phyloP scores from a whole-genome alignment of 306 rosid species.

The Aeschynomene evenia region DNA sequence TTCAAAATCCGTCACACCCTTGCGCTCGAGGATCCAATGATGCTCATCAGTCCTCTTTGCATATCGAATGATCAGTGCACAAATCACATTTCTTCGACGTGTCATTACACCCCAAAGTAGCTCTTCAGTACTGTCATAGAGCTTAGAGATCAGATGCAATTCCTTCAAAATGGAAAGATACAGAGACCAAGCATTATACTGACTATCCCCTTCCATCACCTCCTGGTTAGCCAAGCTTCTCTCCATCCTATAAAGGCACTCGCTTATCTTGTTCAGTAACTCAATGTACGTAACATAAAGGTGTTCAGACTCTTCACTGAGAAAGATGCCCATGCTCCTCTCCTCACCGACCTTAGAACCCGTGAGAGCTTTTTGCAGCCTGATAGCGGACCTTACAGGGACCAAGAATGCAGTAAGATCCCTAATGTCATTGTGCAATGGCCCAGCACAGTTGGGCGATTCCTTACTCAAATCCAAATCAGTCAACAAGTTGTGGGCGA shows the following conservation, averaged over 20 bases:
- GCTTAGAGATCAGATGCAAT: constrained; percentile 53
- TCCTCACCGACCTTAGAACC: constrained; percentile 17
- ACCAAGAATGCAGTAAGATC: constrained; percentile 60
- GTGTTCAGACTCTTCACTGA: constrained; percentile 48
- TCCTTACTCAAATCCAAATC: constrained; percentile 56
- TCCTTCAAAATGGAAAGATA: constrained; percentile 82
- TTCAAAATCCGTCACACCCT: constrained; percentile 67
- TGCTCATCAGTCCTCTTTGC: constrained; percentile 68
- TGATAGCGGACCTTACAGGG: constrained; percentile 52
- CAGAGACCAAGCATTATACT: constrained; percentile 67
- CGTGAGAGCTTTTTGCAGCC: constrained; percentile 22
- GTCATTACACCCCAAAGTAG: constrained; percentile 55
- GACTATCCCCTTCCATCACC: constrained; percentile 36
- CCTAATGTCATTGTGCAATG: constrained; percentile 47
- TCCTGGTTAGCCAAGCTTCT: constrained; percentile 40
- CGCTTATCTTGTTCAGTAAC: constrained; percentile 51
- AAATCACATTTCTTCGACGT: constrained; percentile 45
- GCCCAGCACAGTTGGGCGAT: constrained; percentile 41
- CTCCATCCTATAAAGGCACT: constrained; percentile 58
- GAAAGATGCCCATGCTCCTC: constrained; percentile 31
- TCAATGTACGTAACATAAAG: constrained; percentile 42
- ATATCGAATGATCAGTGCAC: constrained; percentile 53
- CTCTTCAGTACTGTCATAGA: constrained; percentile 60
- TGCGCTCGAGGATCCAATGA: constrained; percentile 75
- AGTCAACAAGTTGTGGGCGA: constrained; percentile 50